Conservation (phyloP, 1,284 basidiomycete genomes). For the Neonothopanus nambi region DNA sequence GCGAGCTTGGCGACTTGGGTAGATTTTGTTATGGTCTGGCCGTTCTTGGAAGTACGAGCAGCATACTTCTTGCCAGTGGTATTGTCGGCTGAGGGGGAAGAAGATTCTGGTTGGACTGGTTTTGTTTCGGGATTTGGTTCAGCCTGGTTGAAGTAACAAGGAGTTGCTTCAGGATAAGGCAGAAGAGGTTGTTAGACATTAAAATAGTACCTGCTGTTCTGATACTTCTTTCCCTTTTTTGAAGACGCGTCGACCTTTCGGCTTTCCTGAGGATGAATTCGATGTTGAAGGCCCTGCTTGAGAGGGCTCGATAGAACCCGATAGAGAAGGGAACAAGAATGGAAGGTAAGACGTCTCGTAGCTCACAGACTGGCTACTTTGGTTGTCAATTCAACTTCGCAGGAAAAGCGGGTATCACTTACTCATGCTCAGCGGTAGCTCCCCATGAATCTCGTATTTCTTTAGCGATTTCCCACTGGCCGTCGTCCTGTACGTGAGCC, state of each 20-base stretch:
- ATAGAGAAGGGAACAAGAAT: slow-evolving; percentile 55
- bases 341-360: slow-evolving; percentile 73
- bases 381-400: slow-evolving; percentile 9
- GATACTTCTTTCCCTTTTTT: slow-evolving; percentile 44
- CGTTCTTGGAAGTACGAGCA: neutral
- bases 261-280: slow-evolving; percentile 16
- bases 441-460: slow-evolving; percentile 63
- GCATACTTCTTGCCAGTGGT: slow-evolving; percentile 12
- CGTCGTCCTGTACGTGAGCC: slow-evolving; percentile 65
- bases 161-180: neutral
- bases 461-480: slow-evolving; percentile 65
- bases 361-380: slow-evolving; percentile 35
- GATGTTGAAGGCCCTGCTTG: neutral
- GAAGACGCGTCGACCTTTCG: slow-evolving; percentile 43
- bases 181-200: neutral
- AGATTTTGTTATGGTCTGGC: slow-evolving; percentile 18
- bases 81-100: neutral
- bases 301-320: slow-evolving; percentile 20
- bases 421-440: slow-evolving; percentile 17
- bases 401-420: neutral
- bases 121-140: neutral
- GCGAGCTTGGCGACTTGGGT: slow-evolving; percentile 49
- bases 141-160: neutral
- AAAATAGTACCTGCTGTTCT: slow-evolving; percentile 28
- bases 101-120: neutral